These are phyloP conservation scores for Neonectria coccinea DNA, from an alignment of 2,329 filamentous ascomycete species.

Conservation along the genomic window DNA sequence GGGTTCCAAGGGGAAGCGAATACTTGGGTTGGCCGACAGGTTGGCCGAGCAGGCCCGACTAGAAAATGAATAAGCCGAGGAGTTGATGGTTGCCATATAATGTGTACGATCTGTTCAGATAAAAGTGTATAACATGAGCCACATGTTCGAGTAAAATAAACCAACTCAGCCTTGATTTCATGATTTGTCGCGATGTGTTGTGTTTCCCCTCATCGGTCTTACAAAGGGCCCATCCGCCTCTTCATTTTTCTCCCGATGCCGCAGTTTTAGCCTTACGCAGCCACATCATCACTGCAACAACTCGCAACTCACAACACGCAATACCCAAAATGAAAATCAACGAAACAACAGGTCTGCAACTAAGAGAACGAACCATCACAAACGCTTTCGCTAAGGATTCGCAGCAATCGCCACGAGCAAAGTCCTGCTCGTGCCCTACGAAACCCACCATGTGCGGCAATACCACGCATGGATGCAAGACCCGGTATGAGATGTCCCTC, in stretches of 20 bases:
- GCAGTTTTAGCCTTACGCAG: slow-evolving; percentile 19
- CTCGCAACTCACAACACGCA: slow-evolving; percentile 13
- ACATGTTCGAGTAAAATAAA: not conserved
- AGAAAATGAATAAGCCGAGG: slow-evolving; percentile 1
- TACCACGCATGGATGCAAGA: slow-evolving; percentile 97
- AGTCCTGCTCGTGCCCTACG: slow-evolving; percentile 86
- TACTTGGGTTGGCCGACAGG: slow-evolving; percentile 44
- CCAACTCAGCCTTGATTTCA: slow-evolving; percentile 30
- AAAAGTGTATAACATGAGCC: slow-evolving; percentile 24
- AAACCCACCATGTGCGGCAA: slow-evolving; percentile 79
- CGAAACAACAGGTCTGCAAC: slow-evolving; percentile 55
- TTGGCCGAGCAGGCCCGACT: slow-evolving; percentile 47
- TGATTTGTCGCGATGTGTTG: not conserved
- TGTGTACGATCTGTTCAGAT: slow-evolving; percentile 17
- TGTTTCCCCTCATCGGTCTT: not conserved
- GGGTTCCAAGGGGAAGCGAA: slow-evolving; percentile 40
- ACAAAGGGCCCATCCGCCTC: not conserved
- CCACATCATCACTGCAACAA: slow-evolving; percentile 30
- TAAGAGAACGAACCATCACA: not conserved
- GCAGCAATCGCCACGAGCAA: slow-evolving; percentile 74
- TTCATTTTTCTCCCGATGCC: slow-evolving; percentile 23
- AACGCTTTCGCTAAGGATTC: not conserved
- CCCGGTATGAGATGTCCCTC: slow-evolving; percentile 59
- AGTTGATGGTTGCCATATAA: slow-evolving; percentile 5
- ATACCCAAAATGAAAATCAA: slow-evolving; percentile 58